Conservation (phyloP, 441 rosid species). For the Brassica hybrid region DNA sequence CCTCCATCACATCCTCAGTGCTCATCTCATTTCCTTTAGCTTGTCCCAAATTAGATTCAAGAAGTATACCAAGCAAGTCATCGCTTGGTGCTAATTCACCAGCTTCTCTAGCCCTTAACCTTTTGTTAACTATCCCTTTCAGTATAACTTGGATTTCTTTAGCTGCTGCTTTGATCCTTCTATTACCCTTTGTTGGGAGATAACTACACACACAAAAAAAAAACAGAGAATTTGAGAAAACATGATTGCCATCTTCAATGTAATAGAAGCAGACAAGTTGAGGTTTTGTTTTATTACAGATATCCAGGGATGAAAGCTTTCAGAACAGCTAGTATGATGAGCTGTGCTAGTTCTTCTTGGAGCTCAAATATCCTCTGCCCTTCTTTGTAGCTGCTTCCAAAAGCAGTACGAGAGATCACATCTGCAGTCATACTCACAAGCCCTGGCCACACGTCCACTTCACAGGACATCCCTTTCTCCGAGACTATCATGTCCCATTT, state of each 20-base stretch:
- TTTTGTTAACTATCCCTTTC: conserved; percentile 40
- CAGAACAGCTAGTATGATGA: conserved; percentile 15
- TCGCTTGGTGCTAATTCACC: conserved; percentile 39
- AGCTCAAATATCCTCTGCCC: conserved; percentile 56
- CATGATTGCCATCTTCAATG: neutral
- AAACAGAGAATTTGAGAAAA: neutral
- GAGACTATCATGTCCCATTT: conserved; percentile 44
- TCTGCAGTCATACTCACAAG: conserved; percentile 51
- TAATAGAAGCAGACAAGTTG: neutral
- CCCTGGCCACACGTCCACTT: conserved; percentile 54
- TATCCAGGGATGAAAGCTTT: conserved; percentile 50
- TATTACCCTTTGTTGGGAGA: conserved; percentile 42
- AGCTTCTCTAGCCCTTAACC: conserved; percentile 41
- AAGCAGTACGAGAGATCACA: conserved; percentile 60
- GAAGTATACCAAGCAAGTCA: conserved; percentile 43
- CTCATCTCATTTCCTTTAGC: conserved; percentile 45
- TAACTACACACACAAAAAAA: neutral
- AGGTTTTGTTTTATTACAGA: conserved; percentile 31
- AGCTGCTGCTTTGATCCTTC: conserved; percentile 33
- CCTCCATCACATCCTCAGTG: conserved; percentile 46
- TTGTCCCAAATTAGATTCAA: conserved; percentile 45
- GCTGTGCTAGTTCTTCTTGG: conserved; percentile 39
- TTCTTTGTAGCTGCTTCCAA: conserved; percentile 60
- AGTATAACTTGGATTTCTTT: conserved; percentile 29
- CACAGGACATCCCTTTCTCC: conserved; percentile 38